These are phyloP conservation scores for Mallotus japonicus DNA, from an alignment of 441 rosid genomes.

Conservation along the genomic window DNA sequence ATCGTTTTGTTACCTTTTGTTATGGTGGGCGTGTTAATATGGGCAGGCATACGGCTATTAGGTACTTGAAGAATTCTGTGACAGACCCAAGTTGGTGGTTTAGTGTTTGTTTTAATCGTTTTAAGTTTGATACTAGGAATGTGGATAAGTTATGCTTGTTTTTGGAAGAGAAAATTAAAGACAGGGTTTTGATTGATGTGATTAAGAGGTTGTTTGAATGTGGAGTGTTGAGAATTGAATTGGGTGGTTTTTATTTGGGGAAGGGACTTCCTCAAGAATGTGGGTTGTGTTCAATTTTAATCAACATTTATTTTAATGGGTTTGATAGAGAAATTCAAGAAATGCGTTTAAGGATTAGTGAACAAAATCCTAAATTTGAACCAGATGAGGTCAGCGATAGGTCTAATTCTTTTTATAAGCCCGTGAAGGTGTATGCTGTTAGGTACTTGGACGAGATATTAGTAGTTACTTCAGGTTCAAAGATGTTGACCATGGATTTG, in stretches of 20 bases:
- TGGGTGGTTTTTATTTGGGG: conserved; percentile 59
- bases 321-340: conserved; percentile 68
- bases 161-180: conserved; percentile 59
- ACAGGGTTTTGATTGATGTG: conserved; percentile 46
- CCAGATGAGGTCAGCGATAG: conserved; percentile 28
- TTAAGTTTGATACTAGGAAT: conserved; percentile 36
- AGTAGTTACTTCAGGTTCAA: conserved; percentile 71
- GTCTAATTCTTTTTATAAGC: conserved; percentile 57
- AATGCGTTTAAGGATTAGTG: conserved; percentile 47
- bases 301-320: conserved; percentile 67
- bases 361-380: conserved; percentile 45
- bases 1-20: conserved; percentile 69
- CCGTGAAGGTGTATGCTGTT: conserved; percentile 58
- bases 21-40: conserved; percentile 81
- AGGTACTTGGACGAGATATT: conserved; percentile 89
- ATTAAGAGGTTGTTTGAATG: conserved; percentile 56
- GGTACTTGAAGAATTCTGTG: conserved; percentile 67
- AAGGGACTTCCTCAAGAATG: conserved; percentile 90
- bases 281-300: conserved; percentile 54
- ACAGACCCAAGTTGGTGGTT: conserved; percentile 92
- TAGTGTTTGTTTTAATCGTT: conserved; percentile 46
- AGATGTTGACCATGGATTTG: conserved; percentile 56
- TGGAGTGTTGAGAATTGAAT: conserved; percentile 50
- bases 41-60: conserved; percentile 90
- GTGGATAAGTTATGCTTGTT: conserved; percentile 49